A percentile compares a stretch with the other conserved stretches of the same genome.
Evolutionary conservation across 768 basidiomycete species (phyloP).

Genomic region (Rhodosporidiobolus odoratus): DNA sequence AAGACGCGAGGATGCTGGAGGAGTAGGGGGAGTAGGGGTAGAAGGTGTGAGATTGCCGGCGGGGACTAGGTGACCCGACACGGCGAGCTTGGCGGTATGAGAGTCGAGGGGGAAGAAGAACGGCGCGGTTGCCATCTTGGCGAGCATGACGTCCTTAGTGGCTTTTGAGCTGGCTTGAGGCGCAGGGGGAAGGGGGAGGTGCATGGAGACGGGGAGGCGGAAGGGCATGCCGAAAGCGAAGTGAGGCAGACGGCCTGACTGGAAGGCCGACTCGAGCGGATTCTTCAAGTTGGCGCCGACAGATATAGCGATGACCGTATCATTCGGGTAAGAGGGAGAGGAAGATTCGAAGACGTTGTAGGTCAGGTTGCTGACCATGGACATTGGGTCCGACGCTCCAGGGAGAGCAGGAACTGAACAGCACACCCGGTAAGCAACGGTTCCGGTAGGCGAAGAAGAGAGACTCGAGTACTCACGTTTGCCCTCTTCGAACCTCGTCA

Average conservation of each 20-base stretch:
- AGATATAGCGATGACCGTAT: slow-evolving; percentile 25
- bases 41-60: not conserved
- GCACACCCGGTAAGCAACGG: not conserved
- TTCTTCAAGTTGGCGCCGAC: slow-evolving; percentile 10
- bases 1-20: not conserved
- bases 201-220: slow-evolving; percentile 32
- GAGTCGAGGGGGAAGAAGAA: slow-evolving; percentile 15
- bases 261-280: slow-evolving; percentile 19
- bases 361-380: slow-evolving; percentile 14
- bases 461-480: not conserved
- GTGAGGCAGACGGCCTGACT: slow-evolving; percentile 3
- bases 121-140: slow-evolving; percentile 18
- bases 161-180: not conserved
- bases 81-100: not conserved
- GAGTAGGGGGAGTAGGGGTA: not conserved
- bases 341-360: slow-evolving; percentile 19
- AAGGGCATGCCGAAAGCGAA: slow-evolving; percentile 33
- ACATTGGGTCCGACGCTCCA: slow-evolving; percentile 12
- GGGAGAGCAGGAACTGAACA: slow-evolving; percentile 28
- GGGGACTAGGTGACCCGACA: not conserved
- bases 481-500: not conserved
- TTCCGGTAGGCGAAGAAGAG: not conserved
- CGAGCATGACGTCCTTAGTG: slow-evolving; percentile 11
- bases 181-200: slow-evolving; percentile 17
- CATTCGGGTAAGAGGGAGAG: slow-evolving; percentile 10